phyloP scores from a whole-genome alignment of 2,329 filamentous ascomycete genomes.

The Dendrostoma leiphaemia region DNA sequence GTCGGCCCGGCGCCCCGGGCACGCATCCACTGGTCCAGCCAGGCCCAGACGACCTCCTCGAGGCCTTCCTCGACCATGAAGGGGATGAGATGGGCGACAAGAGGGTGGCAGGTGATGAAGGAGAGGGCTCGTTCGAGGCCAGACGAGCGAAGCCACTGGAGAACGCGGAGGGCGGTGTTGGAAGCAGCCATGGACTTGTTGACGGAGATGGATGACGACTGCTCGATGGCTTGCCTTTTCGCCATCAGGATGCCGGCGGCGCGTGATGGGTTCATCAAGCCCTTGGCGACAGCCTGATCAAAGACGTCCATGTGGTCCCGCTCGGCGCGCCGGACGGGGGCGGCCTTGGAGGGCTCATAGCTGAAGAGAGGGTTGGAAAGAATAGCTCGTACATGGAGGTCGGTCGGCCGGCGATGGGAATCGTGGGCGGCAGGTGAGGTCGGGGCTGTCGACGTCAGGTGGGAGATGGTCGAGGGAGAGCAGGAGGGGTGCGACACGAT shows the following conservation, averaged over 20 bases:
- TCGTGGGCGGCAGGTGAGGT: constrained; percentile 12
- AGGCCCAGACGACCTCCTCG: constrained; percentile 51
- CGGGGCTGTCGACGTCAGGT: constrained; percentile 13
- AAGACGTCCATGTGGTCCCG: constrained; percentile 54
- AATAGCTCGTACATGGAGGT: constrained; percentile 54
- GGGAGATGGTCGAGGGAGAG: constrained; percentile 13
- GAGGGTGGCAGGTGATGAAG: constrained; percentile 42
- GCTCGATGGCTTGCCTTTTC: constrained; percentile 40
- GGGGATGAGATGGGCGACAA: constrained; percentile 37
- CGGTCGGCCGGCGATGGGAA: constrained; percentile 36
- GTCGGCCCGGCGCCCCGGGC: constrained; percentile 19
- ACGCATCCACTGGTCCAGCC: constrained; percentile 43
- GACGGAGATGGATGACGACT: constrained; percentile 31
- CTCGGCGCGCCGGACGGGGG: constrained; percentile 12
- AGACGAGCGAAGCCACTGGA: constrained; percentile 53
- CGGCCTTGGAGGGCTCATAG: constrained; percentile 31
- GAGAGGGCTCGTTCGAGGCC: constrained; percentile 44
- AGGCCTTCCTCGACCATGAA: constrained; percentile 53
- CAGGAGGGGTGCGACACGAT: constrained; percentile 9
- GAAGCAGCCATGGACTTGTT: constrained; percentile 36
- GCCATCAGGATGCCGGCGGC: constrained; percentile 54
- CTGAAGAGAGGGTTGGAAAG: constrained; percentile 57
- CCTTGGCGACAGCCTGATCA: constrained; percentile 51
- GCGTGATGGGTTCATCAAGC: constrained; percentile 53
- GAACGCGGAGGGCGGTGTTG: constrained; percentile 45